These are phyloP conservation scores for Aspergillus ostianus DNA, from an alignment of 495 filamentous ascomycete species.

Conservation along the genomic window DNA sequence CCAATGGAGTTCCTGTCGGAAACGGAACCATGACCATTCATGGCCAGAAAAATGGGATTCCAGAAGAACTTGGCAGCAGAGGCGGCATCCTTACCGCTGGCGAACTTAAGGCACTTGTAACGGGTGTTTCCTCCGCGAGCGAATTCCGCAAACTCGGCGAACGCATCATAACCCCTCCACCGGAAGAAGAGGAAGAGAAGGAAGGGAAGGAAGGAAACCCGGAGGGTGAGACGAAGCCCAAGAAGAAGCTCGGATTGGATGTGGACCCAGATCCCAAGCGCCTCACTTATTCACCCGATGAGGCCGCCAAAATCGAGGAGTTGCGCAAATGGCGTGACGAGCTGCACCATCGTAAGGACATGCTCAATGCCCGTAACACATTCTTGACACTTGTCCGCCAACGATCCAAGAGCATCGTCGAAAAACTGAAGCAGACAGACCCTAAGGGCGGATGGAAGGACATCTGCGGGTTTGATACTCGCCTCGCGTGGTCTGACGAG, in stretches of 20 bases:
- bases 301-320: conserved; percentile 40
- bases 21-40: neutral
- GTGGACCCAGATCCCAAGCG: conserved; percentile 22
- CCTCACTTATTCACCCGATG: conserved; percentile 40
- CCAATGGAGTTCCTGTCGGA: neutral
- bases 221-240: conserved; percentile 54
- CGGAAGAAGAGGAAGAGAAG: conserved; percentile 21
- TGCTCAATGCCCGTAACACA: conserved; percentile 43
- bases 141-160: conserved; percentile 61
- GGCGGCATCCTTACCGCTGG: conserved; percentile 57
- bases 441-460: conserved; percentile 58
- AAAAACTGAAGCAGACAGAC: conserved; percentile 46
- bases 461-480: conserved; percentile 64
- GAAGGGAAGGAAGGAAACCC: conserved; percentile 17
- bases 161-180: conserved; percentile 41
- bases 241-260: conserved; percentile 67
- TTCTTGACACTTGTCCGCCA: conserved; percentile 46
- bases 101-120: conserved; percentile 56
- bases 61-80: conserved; percentile 49
- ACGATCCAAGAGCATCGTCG: conserved; percentile 43
- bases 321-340: conserved; percentile 39
- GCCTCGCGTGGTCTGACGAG: conserved; percentile 59
- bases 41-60: conserved; percentile 21
- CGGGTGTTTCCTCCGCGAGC: conserved; percentile 43
- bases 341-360: conserved; percentile 39